Percentiles rank a stretch among this genome's conserved stretches.
Evolutionary conservation across 2,329 filamentous ascomycete genomes (phyloP).

Genomic region (Fonsecaea monophora): DNA sequence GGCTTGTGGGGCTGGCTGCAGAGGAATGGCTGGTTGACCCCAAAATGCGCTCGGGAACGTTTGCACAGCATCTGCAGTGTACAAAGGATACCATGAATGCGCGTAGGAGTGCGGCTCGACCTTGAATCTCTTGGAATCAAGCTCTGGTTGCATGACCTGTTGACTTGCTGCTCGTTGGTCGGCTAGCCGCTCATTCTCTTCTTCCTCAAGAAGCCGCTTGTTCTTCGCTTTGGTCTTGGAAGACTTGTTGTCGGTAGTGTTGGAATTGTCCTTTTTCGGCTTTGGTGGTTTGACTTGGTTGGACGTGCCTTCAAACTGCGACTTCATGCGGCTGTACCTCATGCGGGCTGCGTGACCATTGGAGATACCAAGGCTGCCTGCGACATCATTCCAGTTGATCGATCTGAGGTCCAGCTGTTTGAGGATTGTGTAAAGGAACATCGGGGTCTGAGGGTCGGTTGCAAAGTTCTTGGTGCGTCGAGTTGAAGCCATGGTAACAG

Average conservation of each 20-base stretch:
- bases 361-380: slow-evolving; percentile 57
- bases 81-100: slow-evolving; percentile 11
- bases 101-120: slow-evolving; percentile 22
- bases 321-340: slow-evolving; percentile 62
- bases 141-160: slow-evolving; percentile 15
- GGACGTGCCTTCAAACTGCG: slow-evolving; percentile 58
- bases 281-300: slow-evolving; percentile 33
- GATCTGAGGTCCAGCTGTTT: slow-evolving; percentile 62
- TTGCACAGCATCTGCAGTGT: slow-evolving; percentile 14
- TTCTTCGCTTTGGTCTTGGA: slow-evolving; percentile 28
- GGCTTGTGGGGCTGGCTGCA: slow-evolving; percentile 17
- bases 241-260: slow-evolving; percentile 23
- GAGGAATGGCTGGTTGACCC: slow-evolving; percentile 21
- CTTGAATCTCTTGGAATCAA: slow-evolving; percentile 31
- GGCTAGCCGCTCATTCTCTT: slow-evolving; percentile 27
- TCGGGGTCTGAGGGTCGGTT: slow-evolving; percentile 57
- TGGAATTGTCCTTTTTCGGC: slow-evolving; percentile 31
- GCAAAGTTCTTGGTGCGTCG: slow-evolving; percentile 39
- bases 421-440: slow-evolving; percentile 63
- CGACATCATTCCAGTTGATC: slow-evolving; percentile 62
- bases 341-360: slow-evolving; percentile 65
- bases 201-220: slow-evolving; percentile 17
- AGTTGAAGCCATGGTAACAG: slow-evolving; percentile 27
- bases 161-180: slow-evolving; percentile 7
- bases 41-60: slow-evolving; percentile 15